A percentile compares a stretch with the other conserved stretches of the same genome.
These are phyloP conservation scores for Termitomyces sp. DNA, from an alignment of 768 basidiomycete species.

Conservation along the genomic window DNA sequence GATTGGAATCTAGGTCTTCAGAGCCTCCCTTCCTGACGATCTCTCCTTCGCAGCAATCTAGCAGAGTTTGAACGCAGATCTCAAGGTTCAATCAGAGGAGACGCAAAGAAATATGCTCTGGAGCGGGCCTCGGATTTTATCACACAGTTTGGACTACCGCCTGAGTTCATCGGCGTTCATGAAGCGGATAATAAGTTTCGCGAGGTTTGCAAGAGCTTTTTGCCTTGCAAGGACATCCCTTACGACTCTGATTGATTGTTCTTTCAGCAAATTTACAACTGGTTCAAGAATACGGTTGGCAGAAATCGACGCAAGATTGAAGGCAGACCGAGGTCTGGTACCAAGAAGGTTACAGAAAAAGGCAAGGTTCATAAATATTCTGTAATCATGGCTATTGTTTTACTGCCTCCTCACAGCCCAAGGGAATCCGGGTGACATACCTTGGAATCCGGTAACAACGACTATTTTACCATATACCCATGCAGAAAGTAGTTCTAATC, in stretches of 20 bases:
- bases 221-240: not conserved
- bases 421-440: constrained; percentile 20
- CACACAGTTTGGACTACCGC: constrained; percentile 48
- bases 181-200: constrained; percentile 57
- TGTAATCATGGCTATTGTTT: constrained; percentile 3
- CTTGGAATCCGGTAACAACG: constrained; percentile 33
- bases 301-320: constrained; percentile 53
- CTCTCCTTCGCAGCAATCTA: constrained; percentile 30
- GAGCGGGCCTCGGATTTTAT: constrained; percentile 61
- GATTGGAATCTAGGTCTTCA: constrained; percentile 3
- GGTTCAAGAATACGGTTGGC: constrained; percentile 69
- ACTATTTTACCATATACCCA: constrained; percentile 34
- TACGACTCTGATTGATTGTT: constrained; percentile 10
- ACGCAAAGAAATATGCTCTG: constrained; percentile 65
- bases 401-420: constrained; percentile 7
- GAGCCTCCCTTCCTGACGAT: constrained; percentile 3
- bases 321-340: constrained; percentile 41
- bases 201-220: constrained; percentile 35
- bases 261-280: constrained; percentile 68
- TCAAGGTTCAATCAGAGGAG: constrained; percentile 54
- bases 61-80: constrained; percentile 55
- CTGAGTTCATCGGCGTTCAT: constrained; percentile 46
- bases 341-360: constrained; percentile 48
- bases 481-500: constrained; percentile 29
- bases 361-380: constrained; percentile 21